Conservation (phyloP, 257 asterid genomes). For the Lavandula angustifolia region DNA sequence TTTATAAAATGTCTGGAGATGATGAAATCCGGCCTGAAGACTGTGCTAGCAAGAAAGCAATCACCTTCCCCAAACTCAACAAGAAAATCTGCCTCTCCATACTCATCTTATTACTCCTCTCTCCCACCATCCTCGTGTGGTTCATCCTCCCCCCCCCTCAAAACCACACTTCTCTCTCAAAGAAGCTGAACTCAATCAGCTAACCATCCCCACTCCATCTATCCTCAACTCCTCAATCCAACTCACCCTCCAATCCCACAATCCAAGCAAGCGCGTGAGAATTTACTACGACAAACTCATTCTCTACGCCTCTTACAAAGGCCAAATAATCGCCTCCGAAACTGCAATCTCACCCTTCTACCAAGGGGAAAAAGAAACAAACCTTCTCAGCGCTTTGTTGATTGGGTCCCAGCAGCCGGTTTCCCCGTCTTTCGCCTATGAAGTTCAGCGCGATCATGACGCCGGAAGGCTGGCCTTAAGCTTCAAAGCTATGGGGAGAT, state of each 20-base stretch:
- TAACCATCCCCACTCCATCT: conserved; percentile 59
- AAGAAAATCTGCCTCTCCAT: conserved; percentile 44
- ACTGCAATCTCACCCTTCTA: conserved; percentile 67
- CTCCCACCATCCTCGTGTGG: conserved; percentile 70
- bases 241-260: conserved; percentile 60
- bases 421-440: conserved; percentile 62
- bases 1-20: conserved; percentile 64
- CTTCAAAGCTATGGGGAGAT: conserved; percentile 61
- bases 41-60: conserved; percentile 61
- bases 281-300: conserved; percentile 70
- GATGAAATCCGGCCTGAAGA: conserved; percentile 75
- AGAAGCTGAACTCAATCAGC: conserved; percentile 66
- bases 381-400: conserved; percentile 58
- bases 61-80: conserved; percentile 44
- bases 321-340: conserved; percentile 63
- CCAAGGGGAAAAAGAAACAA: conserved; percentile 71
- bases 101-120: conserved; percentile 56
- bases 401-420: conserved; percentile 67
- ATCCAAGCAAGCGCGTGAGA: conserved; percentile 78
- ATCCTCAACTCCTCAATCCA: conserved; percentile 80
- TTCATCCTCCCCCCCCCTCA: conserved; percentile 74
- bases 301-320: conserved; percentile 68
- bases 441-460: conserved; percentile 59
- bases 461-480: conserved; percentile 51
- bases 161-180: conserved; percentile 73